A percentile compares a stretch with the other conserved stretches of the same genome.
Conservation (phyloP, 306 rosid species). For the Lathyrus oleraceus region DNA sequence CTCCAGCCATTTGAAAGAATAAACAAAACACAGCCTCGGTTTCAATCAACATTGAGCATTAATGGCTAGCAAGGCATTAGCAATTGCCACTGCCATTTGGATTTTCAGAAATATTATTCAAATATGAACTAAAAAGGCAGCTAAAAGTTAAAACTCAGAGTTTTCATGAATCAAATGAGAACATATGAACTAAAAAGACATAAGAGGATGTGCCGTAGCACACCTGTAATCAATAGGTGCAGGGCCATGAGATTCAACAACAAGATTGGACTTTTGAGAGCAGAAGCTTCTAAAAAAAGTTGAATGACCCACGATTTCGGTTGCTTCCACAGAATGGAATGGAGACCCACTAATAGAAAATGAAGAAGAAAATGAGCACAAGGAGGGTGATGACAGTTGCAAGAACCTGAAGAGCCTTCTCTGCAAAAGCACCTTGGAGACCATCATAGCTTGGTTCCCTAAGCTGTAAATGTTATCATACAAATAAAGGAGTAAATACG, state of each 20-base stretch:
- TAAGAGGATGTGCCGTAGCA: neutral
- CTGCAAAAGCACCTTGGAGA: conserved; percentile 49
- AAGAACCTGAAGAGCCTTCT: conserved; percentile 52
- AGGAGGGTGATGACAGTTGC: conserved; percentile 31
- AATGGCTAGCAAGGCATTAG: neutral
- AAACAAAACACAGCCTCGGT: neutral
- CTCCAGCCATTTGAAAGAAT: neutral
- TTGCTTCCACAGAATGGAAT: conserved; percentile 40
- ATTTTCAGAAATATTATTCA: conserved; percentile 3
- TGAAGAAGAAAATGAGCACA: conserved; percentile 30
- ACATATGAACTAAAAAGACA: neutral
- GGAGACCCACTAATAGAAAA: conserved; percentile 23
- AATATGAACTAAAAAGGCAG: neutral
- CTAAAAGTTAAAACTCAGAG: neutral
- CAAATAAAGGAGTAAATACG: neutral
- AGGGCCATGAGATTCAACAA: conserved; percentile 57
- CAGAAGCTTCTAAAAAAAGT: conserved; percentile 54
- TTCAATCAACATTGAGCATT: neutral
- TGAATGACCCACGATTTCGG: neutral
- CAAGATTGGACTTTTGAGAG: conserved; percentile 49
- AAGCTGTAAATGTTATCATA: conserved; percentile 14
- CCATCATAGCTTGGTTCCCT: conserved; percentile 55
- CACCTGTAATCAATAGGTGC: conserved; percentile 74
- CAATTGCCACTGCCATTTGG: neutral
- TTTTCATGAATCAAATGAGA: conserved; percentile 18